Evolutionary conservation across 2,329 filamentous ascomycete genomes (phyloP), one percentile per base, ranked within the genome.

Genomic region (Fusarium buxicola): DNA sequence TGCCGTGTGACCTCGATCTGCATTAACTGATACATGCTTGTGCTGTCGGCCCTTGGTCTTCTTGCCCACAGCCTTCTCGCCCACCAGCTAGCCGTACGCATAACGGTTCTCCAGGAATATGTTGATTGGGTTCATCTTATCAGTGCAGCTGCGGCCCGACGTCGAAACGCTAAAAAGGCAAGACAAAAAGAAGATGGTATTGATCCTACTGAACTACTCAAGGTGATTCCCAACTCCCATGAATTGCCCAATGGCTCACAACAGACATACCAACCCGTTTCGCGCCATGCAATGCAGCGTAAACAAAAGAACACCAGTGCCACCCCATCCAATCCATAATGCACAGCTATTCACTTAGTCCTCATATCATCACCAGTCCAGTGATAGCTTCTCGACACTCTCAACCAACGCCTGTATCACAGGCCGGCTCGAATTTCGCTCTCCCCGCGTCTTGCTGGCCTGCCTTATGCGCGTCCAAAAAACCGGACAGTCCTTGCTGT

Each of bases 401-500:
- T 74, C 69, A 8, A 71, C 59, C 39, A 80, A 51, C 13, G 71
- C 68, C 16, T 66, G 46, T 28, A 80, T 76, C 6, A 74, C 73
- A 3, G 78, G 77, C 15, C 65, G 69, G 15, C 66, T 62, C 10
- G 63, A 47, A 9, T 52, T 66, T 66, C 72, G 78, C 70, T 82
- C 80, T 3, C 74, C 74, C 31, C 74, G 71, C 40, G 81, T 74
- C 66, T 77, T 81, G 9, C 83, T 82, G 18, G 75, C 75, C 72
- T 91, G 87, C 74, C 87, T 90, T 49, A 86, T 83, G 12, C 92
- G 78, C 28, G 89, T 89, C 77, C 96, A 98, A 68, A 96, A 98
- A 0, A 97, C 92, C 0, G 94, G 91, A 73, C 95, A 99, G 76
- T 97, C 94, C 74, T 91, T 87, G 74, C 91, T 96, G 72, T 97